These are phyloP conservation scores for Solanum raphanifolium DNA, from an alignment of 257 asterid genomes.

Conservation along the genomic window DNA sequence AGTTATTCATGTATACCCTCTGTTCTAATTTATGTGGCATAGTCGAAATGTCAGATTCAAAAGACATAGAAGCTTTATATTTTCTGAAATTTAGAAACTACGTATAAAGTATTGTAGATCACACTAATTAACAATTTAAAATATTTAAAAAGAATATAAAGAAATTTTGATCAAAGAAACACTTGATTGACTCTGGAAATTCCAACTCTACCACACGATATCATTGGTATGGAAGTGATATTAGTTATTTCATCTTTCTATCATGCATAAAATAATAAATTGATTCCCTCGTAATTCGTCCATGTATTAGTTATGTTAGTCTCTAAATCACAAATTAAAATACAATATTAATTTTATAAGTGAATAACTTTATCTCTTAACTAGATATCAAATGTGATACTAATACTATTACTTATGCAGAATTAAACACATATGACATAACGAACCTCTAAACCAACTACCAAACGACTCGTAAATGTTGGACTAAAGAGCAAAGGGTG, in stretches of 20 bases:
- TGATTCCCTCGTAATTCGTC: no score
- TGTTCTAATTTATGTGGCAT: background rate
- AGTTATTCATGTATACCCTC: background rate
- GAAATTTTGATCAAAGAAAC: background rate
- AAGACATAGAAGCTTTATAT: background rate
- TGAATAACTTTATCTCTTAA: background rate
- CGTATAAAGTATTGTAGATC: background rate
- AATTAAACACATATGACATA: background rate
- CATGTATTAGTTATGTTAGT: background rate
- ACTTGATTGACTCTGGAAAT: background rate
- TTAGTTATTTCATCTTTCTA: background rate
- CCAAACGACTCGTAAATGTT: background rate
- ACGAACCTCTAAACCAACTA: background rate
- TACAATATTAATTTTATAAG: no score
- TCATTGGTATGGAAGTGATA: background rate
- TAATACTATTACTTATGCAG: background rate
- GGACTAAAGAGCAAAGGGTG: background rate
- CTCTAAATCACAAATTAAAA: background rate
- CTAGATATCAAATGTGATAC: background rate
- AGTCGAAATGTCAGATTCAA: background rate
- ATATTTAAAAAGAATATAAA: background rate
- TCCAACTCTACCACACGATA: background rate
- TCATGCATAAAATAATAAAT: background rate
- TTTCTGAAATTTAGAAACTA: background rate
- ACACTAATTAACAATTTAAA: background rate